phyloP scores from a whole-genome alignment of 192 early-diverging fungal species.

The Coemansia sp. region DNA sequence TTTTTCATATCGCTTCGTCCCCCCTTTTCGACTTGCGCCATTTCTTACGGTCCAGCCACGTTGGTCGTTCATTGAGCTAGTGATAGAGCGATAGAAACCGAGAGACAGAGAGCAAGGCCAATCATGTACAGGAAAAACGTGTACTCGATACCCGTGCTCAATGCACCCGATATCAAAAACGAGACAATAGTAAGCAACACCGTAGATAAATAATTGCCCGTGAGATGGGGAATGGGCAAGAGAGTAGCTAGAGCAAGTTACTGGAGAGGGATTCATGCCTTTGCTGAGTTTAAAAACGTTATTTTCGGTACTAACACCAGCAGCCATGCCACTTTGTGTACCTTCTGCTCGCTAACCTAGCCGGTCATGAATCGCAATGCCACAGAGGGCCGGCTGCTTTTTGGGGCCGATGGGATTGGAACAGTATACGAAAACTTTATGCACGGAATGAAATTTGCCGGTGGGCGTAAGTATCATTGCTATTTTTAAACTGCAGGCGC shows the following conservation, averaged over 20 bases:
- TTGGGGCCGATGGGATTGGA: constrained; percentile 52
- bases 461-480: constrained; percentile 45
- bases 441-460: constrained; percentile 62
- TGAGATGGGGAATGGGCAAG: background rate
- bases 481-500: background rate
- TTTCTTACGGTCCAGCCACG: too few relatives aligned
- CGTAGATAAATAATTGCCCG: too few relatives aligned
- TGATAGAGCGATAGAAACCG: too few relatives aligned
- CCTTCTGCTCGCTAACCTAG: too few relatives aligned
- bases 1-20: too few relatives aligned
- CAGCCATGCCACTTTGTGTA: too few relatives aligned
- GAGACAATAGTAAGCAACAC: constrained; percentile 49
- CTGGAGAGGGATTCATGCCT: too few relatives aligned
- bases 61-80: too few relatives aligned
- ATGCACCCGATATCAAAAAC: constrained; percentile 39
- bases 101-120: too few relatives aligned
- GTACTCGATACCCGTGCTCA: constrained; percentile 37
- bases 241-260: background rate
- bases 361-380: constrained; percentile 47
- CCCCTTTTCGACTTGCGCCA: too few relatives aligned
- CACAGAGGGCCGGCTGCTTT: constrained; percentile 48
- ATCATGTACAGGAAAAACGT: constrained; percentile 37
- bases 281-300: too few relatives aligned
- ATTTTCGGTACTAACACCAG: too few relatives aligned
- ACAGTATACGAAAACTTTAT: constrained; percentile 78